Percentiles rank a stretch among this genome's conserved stretches.
These are phyloP conservation scores for Podosphaera fusca DNA, from an alignment of 2,329 filamentous ascomycete species.

Conservation along the genomic window DNA sequence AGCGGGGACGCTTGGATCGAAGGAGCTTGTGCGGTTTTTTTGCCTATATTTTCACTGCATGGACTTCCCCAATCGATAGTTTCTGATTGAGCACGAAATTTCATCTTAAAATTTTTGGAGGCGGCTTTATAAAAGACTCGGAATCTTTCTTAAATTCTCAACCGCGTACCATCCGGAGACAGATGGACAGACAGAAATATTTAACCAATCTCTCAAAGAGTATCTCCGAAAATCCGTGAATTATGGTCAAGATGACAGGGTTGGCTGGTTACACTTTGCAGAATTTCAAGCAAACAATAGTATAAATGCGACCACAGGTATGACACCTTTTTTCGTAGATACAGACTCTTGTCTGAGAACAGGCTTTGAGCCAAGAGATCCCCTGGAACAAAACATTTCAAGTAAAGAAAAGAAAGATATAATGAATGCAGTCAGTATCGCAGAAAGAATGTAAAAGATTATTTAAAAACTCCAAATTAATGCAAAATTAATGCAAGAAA, in stretches of 20 bases:
- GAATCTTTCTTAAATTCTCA: neutral
- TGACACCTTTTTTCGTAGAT: constrained; percentile 6
- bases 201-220: constrained; percentile 4
- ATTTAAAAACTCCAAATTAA: neutral
- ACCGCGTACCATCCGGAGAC: constrained; percentile 6
- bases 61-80: no score
- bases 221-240: constrained; percentile 3
- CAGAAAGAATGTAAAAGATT: neutral
- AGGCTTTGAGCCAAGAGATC: neutral
- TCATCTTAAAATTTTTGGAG: no score
- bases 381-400: neutral
- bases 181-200: constrained; percentile 5
- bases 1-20: no score
- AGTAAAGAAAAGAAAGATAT: neutral
- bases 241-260: constrained; percentile 6
- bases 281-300: constrained; percentile 7
- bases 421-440: neutral
- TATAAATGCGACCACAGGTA: constrained; percentile 1
- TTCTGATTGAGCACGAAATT: no score
- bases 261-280: constrained; percentile 3
- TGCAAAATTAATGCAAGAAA: neutral
- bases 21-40: no score
- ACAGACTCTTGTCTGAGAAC: neutral
- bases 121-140: neutral
- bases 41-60: no score